Base-by-base conservation (phyloP, 371 early-diverging fungal species). In the Actinomortierella ambigua region DNA sequence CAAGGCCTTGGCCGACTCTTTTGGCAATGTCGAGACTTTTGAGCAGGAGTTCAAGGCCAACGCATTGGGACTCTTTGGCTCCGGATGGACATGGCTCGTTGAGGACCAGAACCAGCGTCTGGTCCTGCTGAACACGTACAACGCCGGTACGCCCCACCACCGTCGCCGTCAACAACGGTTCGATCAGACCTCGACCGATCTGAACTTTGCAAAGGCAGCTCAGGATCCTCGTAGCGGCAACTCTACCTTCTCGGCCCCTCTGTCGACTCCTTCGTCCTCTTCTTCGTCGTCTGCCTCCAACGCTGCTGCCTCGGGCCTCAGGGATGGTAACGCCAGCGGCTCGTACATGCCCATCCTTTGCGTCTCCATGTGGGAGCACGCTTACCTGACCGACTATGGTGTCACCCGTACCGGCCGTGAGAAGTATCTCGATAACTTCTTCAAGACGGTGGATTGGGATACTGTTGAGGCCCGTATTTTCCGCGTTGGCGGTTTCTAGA, bases 81-180 rank as follows among this genome's bases (percentile, higher is more conserved):
- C 78, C 15, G 88, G 88, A 54, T 87, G 87, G 86, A 85, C 86
- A 27, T 87, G 86, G 86, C 65, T 86, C 55, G 85, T 85, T 20
- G 63, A 77, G 61, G 80, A 79, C 59, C 67, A 78, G 50, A 70
- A 68, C n/a, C 82, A 83, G n/a, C 70, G 76, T 28, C 59, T 82
- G 49, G 71, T 76, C 18, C 69, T 86, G 44, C 65, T 84, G 64
- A 86, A 84, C 65, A 86, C 86, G 9, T 85, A 69, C 67, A 86
- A 82, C 43, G 81, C 82, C 14, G 81, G 81, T 55, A 75, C 67
- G 6, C 68, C 65, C 28, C 66, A 69, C 20, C 70, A 76, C 65
- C 77, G 66, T 48, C 70, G 70, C 54, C 55, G 66, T 44, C 61
- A 63, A 63, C 76, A 81, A 51, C 69, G 76, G 22, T 29, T 60